These are phyloP conservation scores for Saprolegnia diclina DNA, from an alignment of 352 stramenopile species.

Conservation along the genomic window DNA sequence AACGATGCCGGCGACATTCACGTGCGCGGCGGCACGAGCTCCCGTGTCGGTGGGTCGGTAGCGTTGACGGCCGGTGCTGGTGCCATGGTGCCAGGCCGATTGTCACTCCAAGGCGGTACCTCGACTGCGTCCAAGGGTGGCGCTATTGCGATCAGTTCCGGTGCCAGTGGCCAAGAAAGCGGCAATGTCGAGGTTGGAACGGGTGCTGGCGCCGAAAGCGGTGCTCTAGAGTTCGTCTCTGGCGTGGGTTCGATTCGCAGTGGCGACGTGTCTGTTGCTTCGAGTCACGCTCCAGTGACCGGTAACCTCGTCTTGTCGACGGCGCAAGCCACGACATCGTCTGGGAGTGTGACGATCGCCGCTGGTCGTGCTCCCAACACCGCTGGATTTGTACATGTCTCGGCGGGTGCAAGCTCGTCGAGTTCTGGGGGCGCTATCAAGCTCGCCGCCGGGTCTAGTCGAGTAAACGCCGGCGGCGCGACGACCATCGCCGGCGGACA, in stretches of 20 bases:
- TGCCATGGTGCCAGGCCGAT: too few relatives aligned
- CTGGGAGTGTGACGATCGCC: constrained; percentile 34
- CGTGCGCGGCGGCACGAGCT: background rate
- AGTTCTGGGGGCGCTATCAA: constrained; percentile 37
- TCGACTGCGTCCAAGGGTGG: background rate
- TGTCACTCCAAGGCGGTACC: background rate
- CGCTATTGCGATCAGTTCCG: background rate
- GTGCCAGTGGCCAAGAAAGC: background rate
- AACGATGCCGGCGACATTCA: background rate
- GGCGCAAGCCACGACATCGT: constrained; percentile 29
- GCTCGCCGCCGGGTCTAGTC: too few relatives aligned
- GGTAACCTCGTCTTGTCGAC: constrained; percentile 10
- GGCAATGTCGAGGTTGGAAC: background rate
- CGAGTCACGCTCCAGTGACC: background rate
- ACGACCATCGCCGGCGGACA: too few relatives aligned
- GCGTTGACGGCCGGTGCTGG: background rate
- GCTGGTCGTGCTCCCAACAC: constrained; percentile 31
- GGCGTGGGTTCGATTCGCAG: too few relatives aligned
- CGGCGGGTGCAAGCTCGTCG: constrained; percentile 32
- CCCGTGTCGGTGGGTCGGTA: background rate
- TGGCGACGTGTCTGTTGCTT: too few relatives aligned
- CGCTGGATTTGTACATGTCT: constrained; percentile 34
- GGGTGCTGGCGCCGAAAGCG: background rate
- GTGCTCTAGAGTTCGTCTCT: too few relatives aligned
- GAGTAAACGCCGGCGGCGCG: too few relatives aligned